Evolutionary conservation across 2,329 filamentous ascomycete species (phyloP).

Genomic region (Epichloe hybrida): DNA sequence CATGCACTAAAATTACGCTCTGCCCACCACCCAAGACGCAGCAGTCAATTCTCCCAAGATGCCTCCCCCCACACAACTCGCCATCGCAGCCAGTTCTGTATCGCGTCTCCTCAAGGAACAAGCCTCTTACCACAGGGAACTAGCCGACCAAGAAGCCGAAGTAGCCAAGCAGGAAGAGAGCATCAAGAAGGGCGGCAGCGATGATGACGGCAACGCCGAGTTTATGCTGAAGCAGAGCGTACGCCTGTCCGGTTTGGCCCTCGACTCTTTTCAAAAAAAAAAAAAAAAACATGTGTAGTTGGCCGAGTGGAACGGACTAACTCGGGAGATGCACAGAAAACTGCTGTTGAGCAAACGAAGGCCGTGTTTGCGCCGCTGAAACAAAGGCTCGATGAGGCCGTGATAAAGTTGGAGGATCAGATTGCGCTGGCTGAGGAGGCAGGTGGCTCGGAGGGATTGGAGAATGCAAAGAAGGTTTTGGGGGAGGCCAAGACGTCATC

Average conservation of each 20-base stretch:
- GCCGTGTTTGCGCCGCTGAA: conserved; percentile 64
- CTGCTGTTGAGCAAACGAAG: conserved; percentile 77
- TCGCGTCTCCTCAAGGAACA: conserved; percentile 85
- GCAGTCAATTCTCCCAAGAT: conserved; percentile 31
- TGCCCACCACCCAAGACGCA: not conserved
- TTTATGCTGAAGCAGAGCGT: conserved; percentile 83
- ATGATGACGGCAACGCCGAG: conserved; percentile 60
- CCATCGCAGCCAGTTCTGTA: conserved; percentile 69
- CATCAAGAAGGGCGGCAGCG: conserved; percentile 31
- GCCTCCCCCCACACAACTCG: conserved; percentile 64
- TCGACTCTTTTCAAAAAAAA: not conserved
- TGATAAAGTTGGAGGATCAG: conserved; percentile 61
- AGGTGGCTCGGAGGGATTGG: conserved; percentile 34
- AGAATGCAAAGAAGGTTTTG: conserved; percentile 41
- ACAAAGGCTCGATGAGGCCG: conserved; percentile 56
- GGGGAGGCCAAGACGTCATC: conserved; percentile 28
- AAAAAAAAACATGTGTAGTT: not conserved
- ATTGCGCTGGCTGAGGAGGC: conserved; percentile 43
- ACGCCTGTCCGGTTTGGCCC: conserved; percentile 12
- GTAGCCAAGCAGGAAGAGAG: conserved; percentile 56
- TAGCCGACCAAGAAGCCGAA: conserved; percentile 58
- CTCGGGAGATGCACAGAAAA: conserved; percentile 39
- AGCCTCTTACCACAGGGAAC: conserved; percentile 76
- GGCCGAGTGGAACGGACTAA: not conserved
- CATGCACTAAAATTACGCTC: too few species aligned